These are phyloP conservation scores for Batkoa obscura DNA, from an alignment of 371 early-diverging fungal genomes.

Conservation along the genomic window DNA sequence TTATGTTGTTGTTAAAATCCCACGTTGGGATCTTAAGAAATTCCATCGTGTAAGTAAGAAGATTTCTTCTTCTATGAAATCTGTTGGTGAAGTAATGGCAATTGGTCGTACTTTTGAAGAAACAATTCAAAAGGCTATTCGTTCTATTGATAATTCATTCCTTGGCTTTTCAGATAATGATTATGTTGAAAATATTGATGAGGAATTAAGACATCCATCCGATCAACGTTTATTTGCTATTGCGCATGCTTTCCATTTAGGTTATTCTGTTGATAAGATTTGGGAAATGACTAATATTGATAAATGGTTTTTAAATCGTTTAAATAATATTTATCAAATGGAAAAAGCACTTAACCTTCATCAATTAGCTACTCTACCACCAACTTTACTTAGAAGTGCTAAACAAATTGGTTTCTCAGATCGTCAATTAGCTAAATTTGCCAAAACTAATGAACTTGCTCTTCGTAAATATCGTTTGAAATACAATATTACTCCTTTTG, in stretches of 20 bases:
- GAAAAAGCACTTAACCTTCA: conserved; percentile 28
- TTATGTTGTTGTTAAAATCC: conserved; percentile 86
- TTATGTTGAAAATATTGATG: conserved; percentile 42
- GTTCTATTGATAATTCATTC: conserved; percentile 48
- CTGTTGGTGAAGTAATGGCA: conserved; percentile 94
- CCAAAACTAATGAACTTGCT: conserved; percentile 66
- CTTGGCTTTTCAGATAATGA: conserved; percentile 37
- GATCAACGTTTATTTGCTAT: conserved; percentile 81
- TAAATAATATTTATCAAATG: conserved; percentile 59
- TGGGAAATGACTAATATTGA: conserved; percentile 82
- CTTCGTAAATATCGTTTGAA: conserved; percentile 38
- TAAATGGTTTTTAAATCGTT: conserved; percentile 86
- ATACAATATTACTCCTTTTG: conserved; percentile 55
- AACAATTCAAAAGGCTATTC: conserved; percentile 75
- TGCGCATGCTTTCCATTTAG: conserved; percentile 61
- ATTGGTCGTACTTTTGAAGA: conserved; percentile 92
- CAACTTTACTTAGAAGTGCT: conserved; percentile 34
- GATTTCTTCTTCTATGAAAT: conserved; percentile 77
- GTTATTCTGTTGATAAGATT: conserved; percentile 62
- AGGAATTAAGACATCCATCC: conserved; percentile 51
- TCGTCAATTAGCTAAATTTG: conserved; percentile 46
- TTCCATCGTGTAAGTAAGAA: conserved; percentile 69
- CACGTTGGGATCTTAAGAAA: conserved; percentile 88
- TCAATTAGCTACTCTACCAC: conserved; percentile 22
- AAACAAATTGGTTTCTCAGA: conserved; percentile 83